Evolutionary conservation across 148 eudicot species (phyloP).

Genomic region (Vaccinium myrtillus): DNA sequence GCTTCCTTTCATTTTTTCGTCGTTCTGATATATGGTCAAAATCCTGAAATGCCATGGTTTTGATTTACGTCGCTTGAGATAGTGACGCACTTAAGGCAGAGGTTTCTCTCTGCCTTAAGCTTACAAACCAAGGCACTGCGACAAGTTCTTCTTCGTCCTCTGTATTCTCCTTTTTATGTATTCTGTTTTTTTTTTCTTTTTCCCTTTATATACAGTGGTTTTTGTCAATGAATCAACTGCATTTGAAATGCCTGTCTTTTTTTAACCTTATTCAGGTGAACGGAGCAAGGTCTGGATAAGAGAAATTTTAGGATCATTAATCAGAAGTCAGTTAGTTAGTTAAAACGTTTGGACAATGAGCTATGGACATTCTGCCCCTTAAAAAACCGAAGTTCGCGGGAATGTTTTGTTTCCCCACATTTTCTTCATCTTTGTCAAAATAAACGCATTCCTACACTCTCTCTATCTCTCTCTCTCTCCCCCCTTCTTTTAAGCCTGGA

Average conservation of each 20-base stretch:
- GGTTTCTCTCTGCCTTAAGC: conserved; percentile 16
- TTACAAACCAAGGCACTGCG: background rate
- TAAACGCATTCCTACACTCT: background rate
- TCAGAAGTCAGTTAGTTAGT: conserved; percentile 9
- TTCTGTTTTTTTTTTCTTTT: conserved; percentile 21
- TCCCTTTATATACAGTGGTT: conserved; percentile 15
- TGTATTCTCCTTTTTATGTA: background rate
- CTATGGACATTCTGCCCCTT: background rate
- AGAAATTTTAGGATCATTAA: conserved; percentile 37
- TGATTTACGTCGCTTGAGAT: background rate
- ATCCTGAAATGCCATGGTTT: conserved; percentile 68
- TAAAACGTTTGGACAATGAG: conserved; percentile 2
- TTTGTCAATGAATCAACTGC: background rate
- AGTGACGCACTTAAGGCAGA: conserved; percentile 5
- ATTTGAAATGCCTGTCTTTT: conserved; percentile 20
- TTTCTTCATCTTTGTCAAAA: background rate
- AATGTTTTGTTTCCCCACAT: background rate
- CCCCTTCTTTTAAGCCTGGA: background rate
- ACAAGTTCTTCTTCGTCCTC: background rate
- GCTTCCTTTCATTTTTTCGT: conserved; percentile 46
- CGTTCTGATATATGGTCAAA: conserved; percentile 66
- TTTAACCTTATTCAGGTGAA: conserved; percentile 1
- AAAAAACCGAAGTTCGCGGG: background rate
- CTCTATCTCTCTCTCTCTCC: no score
- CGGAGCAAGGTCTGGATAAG: conserved; percentile 30